Conservation (phyloP, 73 alveolate species). For the Paramecium tetraurelia region DNA sequence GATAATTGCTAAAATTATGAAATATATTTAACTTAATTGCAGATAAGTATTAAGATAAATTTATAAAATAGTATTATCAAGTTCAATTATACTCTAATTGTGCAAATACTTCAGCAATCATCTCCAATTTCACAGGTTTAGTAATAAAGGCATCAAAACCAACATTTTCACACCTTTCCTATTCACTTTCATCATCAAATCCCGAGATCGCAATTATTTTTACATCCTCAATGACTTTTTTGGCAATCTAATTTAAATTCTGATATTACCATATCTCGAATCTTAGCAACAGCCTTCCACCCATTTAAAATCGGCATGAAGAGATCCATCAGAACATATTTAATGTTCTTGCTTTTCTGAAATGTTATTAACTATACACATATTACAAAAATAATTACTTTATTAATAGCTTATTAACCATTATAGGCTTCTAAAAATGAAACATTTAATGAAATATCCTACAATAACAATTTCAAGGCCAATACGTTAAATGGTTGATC, state of each 20-base stretch:
- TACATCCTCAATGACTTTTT: neutral
- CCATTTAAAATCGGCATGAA: conserved; percentile 63
- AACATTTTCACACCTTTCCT: conserved; percentile 16
- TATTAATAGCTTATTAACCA: conserved; percentile 58
- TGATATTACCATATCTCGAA: conserved; percentile 14
- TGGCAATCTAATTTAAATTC: neutral
- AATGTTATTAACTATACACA: neutral
- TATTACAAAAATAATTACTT: neutral
- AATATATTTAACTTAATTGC: neutral
- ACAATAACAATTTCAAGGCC: conserved; percentile 26
- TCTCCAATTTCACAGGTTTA: conserved; percentile 21
- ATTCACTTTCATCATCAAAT: conserved; percentile 42
- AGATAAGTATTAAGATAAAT: neutral
- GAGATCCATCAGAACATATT: conserved; percentile 31
- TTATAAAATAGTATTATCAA: neutral
- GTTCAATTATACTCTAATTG: neutral
- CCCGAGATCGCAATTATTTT: conserved; percentile 15
- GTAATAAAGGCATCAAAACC: conserved; percentile 33
- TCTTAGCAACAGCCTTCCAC: conserved; percentile 16
- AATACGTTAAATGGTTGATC: conserved; percentile 56
- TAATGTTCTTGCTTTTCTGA: neutral
- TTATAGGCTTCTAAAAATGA: conserved; percentile 49
- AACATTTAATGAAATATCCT: neutral
- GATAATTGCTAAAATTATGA: no score
- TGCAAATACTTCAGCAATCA: conserved; percentile 40